Percentiles rank a stretch among this genome's conserved stretches.
Conservation (phyloP, 1,284 basidiomycete genomes). For the Lentinula novae-zelandiae region DNA sequence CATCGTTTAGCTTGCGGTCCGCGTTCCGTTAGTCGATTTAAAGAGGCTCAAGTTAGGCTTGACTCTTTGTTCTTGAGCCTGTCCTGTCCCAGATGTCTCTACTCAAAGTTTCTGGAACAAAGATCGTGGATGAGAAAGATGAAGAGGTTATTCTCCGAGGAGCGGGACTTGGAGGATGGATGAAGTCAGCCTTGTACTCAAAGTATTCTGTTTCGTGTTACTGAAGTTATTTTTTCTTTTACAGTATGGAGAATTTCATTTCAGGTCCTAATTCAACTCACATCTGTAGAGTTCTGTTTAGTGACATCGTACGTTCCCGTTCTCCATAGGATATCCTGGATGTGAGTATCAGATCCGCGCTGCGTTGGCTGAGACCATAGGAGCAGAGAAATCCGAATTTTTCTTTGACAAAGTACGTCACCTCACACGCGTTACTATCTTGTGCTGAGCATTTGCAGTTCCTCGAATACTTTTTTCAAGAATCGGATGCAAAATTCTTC, state of each 20-base stretch:
- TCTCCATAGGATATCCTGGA: slow-evolving; percentile 45
- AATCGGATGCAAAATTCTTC: slow-evolving; percentile 69
- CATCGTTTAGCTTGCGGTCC: neutral
- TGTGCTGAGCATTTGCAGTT: slow-evolving; percentile 39
- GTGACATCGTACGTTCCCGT: neutral
- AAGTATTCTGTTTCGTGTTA: neutral
- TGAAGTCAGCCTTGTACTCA: slow-evolving; percentile 43
- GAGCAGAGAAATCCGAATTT: slow-evolving; percentile 64
- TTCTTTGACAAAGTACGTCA: slow-evolving; percentile 69
- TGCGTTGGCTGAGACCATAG: slow-evolving; percentile 61
- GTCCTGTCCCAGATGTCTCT: slow-evolving; percentile 33
- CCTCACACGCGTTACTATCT: neutral
- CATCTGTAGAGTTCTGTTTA: neutral
- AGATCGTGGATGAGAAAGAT: slow-evolving; percentile 52
- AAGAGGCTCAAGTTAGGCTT: neutral
- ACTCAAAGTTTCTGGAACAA: slow-evolving; percentile 52
- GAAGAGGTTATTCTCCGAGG: slow-evolving; percentile 60
- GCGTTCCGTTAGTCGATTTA: neutral
- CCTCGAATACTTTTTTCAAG: slow-evolving; percentile 70
- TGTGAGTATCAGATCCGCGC: slow-evolving; percentile 66
- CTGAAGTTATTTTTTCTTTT: neutral
- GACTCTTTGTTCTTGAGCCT: neutral
- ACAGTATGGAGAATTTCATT: slow-evolving; percentile 64
- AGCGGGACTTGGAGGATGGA: slow-evolving; percentile 69
- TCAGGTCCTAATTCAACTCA: slow-evolving; percentile 28